A percentile compares a stretch with the other conserved stretches of the same genome.
Conservation (phyloP, 352 stramenopile species). For the Phytophthora hibernalis region DNA sequence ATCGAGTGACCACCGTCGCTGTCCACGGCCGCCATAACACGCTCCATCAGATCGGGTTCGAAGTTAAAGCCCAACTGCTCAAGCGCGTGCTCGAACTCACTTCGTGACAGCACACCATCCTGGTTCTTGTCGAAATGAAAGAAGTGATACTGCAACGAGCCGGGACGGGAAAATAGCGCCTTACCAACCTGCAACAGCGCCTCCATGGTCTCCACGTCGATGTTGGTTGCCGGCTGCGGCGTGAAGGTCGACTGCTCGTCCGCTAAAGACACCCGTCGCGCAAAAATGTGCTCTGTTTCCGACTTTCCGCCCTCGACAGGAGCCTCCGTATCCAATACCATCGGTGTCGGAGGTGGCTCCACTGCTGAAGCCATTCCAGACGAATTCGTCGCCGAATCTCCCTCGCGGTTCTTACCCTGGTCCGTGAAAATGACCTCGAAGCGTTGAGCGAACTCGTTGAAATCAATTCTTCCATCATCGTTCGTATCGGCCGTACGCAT, state of each 20-base stretch:
- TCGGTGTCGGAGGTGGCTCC: constrained; percentile 27
- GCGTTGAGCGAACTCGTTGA: constrained; percentile 90
- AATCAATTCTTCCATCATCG: constrained; percentile 92
- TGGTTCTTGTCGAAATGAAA: constrained; percentile 86
- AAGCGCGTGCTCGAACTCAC: constrained; percentile 82
- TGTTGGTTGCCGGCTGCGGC: constrained; percentile 54
- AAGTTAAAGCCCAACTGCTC: constrained; percentile 75
- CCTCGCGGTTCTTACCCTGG: constrained; percentile 43
- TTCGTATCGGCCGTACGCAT: constrained; percentile 94
- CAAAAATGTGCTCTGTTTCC: constrained; percentile 40
- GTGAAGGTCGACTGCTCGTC: constrained; percentile 75
- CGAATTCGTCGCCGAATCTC: constrained; percentile 22
- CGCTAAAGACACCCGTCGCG: constrained; percentile 61
- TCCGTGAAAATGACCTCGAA: constrained; percentile 94
- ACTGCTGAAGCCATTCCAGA: constrained; percentile 5
- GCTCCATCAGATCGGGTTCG: constrained; percentile 56
- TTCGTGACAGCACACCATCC: constrained; percentile 80
- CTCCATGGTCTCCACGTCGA: constrained; percentile 87
- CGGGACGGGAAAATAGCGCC: constrained; percentile 73
- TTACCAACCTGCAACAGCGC: constrained; percentile 81
- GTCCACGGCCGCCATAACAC: constrained; percentile 89
- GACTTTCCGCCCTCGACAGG: constrained; percentile 18
- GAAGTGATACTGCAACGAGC: constrained; percentile 86
- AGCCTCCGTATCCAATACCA: constrained; percentile 24
- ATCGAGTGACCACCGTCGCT: constrained; percentile 90